Percentiles rank a stretch among this genome's conserved stretches.
phyloP scores from a whole-genome alignment of 2,329 filamentous ascomycete species.

The Chalaropsis ovoidea region DNA sequence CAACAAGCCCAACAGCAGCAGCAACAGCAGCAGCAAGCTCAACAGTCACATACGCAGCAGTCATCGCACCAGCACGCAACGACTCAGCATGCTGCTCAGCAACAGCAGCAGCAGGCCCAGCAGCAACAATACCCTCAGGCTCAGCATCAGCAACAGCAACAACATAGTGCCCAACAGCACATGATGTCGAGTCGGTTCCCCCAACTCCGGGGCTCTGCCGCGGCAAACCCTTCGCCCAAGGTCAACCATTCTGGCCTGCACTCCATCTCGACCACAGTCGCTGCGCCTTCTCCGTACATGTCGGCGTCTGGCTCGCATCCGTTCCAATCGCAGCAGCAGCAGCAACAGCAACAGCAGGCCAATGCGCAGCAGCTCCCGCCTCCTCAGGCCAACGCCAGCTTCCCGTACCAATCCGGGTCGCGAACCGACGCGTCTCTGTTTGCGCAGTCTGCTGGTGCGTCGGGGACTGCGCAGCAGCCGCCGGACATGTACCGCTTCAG shows the following conservation, averaged over 20 bases:
- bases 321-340: slow-evolving; percentile 13
- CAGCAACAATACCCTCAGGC: slow-evolving; percentile 24
- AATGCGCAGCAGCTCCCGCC: neutral
- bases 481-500: slow-evolving; percentile 10
- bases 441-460: slow-evolving; percentile 7
- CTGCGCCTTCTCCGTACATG: slow-evolving; percentile 22
- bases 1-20: slow-evolving; percentile 23
- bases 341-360: slow-evolving; percentile 18
- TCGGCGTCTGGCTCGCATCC: slow-evolving; percentile 10
- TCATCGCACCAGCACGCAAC: slow-evolving; percentile 20
- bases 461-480: slow-evolving; percentile 12
- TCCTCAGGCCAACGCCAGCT: neutral
- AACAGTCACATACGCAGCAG: slow-evolving; percentile 24
- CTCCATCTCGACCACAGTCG: slow-evolving; percentile 3
- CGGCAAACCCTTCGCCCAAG: slow-evolving; percentile 22
- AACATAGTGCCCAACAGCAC: slow-evolving; percentile 25
- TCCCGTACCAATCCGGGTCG: slow-evolving; percentile 12
- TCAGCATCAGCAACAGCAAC: slow-evolving; percentile 27
- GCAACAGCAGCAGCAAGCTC: slow-evolving; percentile 13
- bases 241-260: slow-evolving; percentile 15
- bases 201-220: neutral
- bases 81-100: slow-evolving; percentile 26
- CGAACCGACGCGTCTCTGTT: slow-evolving; percentile 17
- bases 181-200: slow-evolving; percentile 17
- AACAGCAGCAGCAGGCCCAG: slow-evolving; percentile 17